Conservation (phyloP, 2,329 filamentous ascomycete genomes). For the Fusarium graminum region DNA sequence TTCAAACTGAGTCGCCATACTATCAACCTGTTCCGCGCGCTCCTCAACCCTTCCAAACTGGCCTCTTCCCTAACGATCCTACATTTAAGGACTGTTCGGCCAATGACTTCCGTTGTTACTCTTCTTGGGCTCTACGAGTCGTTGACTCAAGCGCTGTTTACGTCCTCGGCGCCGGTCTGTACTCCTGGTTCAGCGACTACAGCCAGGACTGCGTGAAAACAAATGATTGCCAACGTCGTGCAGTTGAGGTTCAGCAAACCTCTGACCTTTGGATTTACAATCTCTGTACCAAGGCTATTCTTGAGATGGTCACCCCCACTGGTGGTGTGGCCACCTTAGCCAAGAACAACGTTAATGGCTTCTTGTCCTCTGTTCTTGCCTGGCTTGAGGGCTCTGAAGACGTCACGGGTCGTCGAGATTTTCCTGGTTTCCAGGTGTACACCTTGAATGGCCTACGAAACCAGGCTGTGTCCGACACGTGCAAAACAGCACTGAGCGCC, state of each 20-base stretch:
- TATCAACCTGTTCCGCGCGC: conserved; percentile 38
- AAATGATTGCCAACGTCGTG: conserved; percentile 39
- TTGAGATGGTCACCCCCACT: conserved; percentile 32
- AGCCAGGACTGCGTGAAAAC: conserved; percentile 40
- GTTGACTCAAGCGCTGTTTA: conserved; percentile 35
- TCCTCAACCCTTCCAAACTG: conserved; percentile 56
- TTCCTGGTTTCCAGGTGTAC: conserved; percentile 18
- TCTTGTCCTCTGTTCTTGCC: conserved; percentile 31
- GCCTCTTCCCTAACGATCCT: conserved; percentile 23
- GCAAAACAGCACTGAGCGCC: conserved; percentile 15
- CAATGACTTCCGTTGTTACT: conserved; percentile 12
- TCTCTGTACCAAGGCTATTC: conserved; percentile 32
- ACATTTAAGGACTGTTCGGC: conserved; percentile 7
- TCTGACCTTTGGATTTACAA: conserved; percentile 42
- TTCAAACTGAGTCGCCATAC: conserved; percentile 56
- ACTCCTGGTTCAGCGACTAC: conserved; percentile 47
- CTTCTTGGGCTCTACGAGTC: conserved; percentile 45
- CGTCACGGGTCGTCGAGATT: conserved; percentile 27
- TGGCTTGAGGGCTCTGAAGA: conserved; percentile 30
- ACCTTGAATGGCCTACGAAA: conserved; percentile 2
- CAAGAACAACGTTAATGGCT: conserved; percentile 33
- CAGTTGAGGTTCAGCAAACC: conserved; percentile 33
- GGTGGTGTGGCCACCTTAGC: conserved; percentile 23
- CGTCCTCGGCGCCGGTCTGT: conserved; percentile 48
- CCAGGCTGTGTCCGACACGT: conserved; percentile 1